Evolutionary conservation across 208 protist genomes (phyloP), one percentile per base, ranked within the genome.

Genomic region (Leishmania tropica): DNA sequence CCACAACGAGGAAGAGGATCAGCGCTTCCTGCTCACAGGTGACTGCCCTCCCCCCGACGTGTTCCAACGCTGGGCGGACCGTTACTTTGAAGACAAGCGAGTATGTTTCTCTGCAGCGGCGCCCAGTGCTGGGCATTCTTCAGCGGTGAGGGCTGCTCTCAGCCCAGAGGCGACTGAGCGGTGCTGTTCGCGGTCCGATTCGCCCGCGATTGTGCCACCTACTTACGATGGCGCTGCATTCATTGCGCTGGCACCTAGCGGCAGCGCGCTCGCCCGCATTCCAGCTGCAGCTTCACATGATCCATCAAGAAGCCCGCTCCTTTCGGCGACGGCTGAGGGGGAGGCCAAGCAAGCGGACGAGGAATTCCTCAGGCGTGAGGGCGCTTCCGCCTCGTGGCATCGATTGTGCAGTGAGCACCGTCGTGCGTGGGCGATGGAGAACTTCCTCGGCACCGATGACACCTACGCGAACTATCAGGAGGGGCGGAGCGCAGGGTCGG

Each of bases 21-120:
- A 51, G 15, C 85, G 85, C 37, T 85, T 85, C 31, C 56, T 88
- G 40, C 51, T 88, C 37, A 75, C 81, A 15, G 85, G 85, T 6
- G 67, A 80, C 21, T 85, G 80, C 21, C 85, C 85, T 15, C 80
- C 85, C 28, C 81, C 85, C 10, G 47, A 76, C 28, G 81, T 83
- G 13, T 85, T 88, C n/a, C 73, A 67, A 21, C 81, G 85, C 6
- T 88, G 85, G 85, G 60, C 80, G 3, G 71, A 79, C 21, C 79
- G 80, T 10, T 84, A 81, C 64, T 62, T 81, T 37, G 65, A 58
- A 51, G 75, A 54, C 0, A 71, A 77, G 37, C 71, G 17, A 42
- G n/a, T 13, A 31, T 42, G 24, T 45, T 31, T 35, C 4, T 21
- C n/a, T 28, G 3, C 62, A 28, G 24, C 6, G 19, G 19, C 51